phyloP scores from a whole-genome alignment of 768 basidiomycete genomes.

The Rhodotorula paludigena region DNA sequence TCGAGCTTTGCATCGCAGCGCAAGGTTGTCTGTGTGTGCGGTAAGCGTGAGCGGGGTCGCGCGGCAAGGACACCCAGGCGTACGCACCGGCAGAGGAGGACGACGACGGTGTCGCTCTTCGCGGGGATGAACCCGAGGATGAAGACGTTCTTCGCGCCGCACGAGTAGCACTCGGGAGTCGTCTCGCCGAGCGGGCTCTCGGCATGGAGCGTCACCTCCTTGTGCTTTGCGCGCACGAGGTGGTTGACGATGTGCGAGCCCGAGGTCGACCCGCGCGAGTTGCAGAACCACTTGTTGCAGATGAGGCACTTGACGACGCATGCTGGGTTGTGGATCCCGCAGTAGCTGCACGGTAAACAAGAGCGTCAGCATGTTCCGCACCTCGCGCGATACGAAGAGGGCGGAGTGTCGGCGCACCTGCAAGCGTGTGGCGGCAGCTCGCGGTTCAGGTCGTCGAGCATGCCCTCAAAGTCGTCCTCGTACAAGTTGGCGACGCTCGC shows the following conservation, averaged over 20 bases:
- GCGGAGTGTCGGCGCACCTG: constrained; percentile 57
- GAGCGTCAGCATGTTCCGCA: background rate
- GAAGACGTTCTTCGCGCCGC: constrained; percentile 98
- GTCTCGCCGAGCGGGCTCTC: constrained; percentile 96
- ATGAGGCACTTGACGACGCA: constrained; percentile 92
- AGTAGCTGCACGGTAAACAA: constrained; percentile 61
- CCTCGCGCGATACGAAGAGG: background rate
- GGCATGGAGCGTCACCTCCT: constrained; percentile 93
- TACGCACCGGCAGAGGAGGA: constrained; percentile 85
- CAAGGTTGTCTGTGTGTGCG: constrained; percentile 77
- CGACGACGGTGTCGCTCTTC: constrained; percentile 97
- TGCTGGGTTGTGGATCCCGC: constrained; percentile 94
- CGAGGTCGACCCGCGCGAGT: constrained; percentile 93
- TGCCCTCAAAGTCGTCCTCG: constrained; percentile 84
- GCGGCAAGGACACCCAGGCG: background rate
- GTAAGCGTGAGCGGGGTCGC: background rate
- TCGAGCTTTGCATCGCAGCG: constrained; percentile 76
- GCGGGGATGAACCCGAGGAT: constrained; percentile 99
- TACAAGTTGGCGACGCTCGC: constrained; percentile 31
- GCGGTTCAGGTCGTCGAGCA: constrained; percentile 82
- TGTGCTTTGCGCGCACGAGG: constrained; percentile 97
- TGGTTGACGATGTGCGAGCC: constrained; percentile 96
- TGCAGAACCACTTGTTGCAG: constrained; percentile 97
- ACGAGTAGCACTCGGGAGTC: constrained; percentile 97
- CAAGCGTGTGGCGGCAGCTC: constrained; percentile 85